These are phyloP conservation scores for Aureobasidium sp. DNA, from an alignment of 2,329 filamentous ascomycete genomes.

Conservation along the genomic window DNA sequence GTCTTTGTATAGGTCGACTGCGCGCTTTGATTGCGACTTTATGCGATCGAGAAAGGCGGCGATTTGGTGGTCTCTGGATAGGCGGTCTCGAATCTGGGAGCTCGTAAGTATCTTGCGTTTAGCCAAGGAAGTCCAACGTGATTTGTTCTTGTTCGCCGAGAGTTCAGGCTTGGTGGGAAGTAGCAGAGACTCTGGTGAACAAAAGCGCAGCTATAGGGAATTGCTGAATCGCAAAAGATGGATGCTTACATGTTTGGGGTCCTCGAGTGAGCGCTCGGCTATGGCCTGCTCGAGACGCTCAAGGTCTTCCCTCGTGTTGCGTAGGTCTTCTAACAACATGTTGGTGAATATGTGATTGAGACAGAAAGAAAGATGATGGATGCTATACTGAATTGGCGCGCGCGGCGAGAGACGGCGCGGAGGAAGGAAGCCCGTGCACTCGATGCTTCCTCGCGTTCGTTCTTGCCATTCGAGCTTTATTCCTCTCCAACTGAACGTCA, in stretches of 20 bases:
- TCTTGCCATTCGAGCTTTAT: constrained; percentile 10
- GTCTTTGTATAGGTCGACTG: constrained; percentile 80
- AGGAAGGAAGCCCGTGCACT: background rate
- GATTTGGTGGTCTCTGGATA: constrained; percentile 89
- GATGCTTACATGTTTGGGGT: constrained; percentile 57
- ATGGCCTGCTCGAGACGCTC: constrained; percentile 93
- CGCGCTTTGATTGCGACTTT: constrained; percentile 70
- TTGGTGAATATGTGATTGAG: background rate
- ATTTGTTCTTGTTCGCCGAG: background rate
- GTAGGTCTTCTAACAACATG: constrained; percentile 87
- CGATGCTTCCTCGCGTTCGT: background rate
- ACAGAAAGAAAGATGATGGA: background rate
- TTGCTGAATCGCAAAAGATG: background rate
- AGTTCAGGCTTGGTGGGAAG: constrained; percentile 42
- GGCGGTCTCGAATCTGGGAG: constrained; percentile 69
- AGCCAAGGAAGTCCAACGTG: background rate
- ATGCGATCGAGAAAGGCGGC: constrained; percentile 79
- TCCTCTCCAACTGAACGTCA: background rate
- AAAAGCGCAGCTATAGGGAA: background rate
- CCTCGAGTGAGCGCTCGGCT: constrained; percentile 77
- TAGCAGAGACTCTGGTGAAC: background rate
- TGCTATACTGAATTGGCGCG: background rate
- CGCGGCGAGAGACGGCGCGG: constrained; percentile 4
- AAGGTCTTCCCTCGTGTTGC: constrained; percentile 90
- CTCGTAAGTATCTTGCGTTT: background rate